These are phyloP conservation scores for Penicillium freii DNA, from an alignment of 2,329 filamentous ascomycete species.

Conservation along the genomic window DNA sequence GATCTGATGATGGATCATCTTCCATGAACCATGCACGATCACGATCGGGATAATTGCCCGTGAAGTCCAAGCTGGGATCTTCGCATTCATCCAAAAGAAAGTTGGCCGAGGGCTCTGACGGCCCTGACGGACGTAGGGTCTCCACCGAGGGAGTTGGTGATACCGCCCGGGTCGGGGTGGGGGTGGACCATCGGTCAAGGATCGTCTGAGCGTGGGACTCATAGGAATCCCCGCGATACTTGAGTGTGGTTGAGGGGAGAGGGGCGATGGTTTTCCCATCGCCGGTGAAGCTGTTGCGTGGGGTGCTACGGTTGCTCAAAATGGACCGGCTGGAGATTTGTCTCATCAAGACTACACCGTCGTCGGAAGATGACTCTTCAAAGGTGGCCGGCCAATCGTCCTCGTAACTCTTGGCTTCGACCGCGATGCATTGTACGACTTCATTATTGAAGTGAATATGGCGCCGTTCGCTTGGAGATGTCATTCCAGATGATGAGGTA, in stretches of 20 bases:
- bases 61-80: conserved; percentile 47
- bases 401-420: conserved; percentile 76
- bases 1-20: conserved; percentile 52
- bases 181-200: conserved; percentile 33
- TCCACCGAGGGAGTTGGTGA: conserved; percentile 80
- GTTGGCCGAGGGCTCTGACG: conserved; percentile 61
- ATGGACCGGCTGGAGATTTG: conserved; percentile 53
- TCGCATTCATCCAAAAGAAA: conserved; percentile 65
- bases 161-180: conserved; percentile 44
- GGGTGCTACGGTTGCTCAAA: conserved; percentile 53
- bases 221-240: conserved; percentile 75
- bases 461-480: conserved; percentile 63
- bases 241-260: conserved; percentile 81
- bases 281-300: conserved; percentile 53
- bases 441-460: conserved; percentile 97
- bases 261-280: conserved; percentile 86
- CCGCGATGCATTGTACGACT: conserved; percentile 91
- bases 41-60: conserved; percentile 25
- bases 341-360: conserved; percentile 81
- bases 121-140: conserved; percentile 64
- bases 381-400: conserved; percentile 37
- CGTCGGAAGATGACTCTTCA: conserved; percentile 67
- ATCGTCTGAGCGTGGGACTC: conserved; percentile 50
- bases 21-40: conserved; percentile 43
- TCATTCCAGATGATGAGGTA: conserved; percentile 68